Base-by-base conservation (phyloP, 768 basidiomycete genomes). In the Albatrellus ellisii region DNA sequence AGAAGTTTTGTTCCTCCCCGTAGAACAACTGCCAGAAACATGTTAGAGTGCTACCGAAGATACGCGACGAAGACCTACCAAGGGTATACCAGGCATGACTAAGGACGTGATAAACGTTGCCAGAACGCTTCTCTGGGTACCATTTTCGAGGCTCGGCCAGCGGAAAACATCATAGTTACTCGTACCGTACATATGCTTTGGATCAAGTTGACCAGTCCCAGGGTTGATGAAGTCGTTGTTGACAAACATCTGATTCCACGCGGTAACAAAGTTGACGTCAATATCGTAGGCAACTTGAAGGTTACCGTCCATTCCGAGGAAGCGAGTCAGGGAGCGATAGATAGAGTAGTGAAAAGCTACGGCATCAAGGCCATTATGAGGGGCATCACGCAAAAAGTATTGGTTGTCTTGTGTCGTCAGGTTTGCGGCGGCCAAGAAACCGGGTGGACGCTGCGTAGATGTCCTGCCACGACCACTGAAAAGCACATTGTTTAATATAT, bases 301-400 rank as follows among this genome's bases (percentile, higher is more conserved):
- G 57, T 95, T 94, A 53, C 91, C 91, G 55, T 95, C 91, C 89
- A 94, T 92, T 41, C 90, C 91, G 36, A 94, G 70, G 66, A 91
- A 88, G 38, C 91, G 84, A 24, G 79, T 65, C 40, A 94, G 63
- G 2, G 83, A 65, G 45, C 91, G 91, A 56, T 95, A 94, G 42
- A 81, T 80, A 35, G 91, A 94, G 59, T 94, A 95, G 59, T 95
- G 91, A 68, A 94, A 94, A 1, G 91, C 90, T 36, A 78, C 77
- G 26, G 68, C 66, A 52, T 95, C 91, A 38, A 95, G 66, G 18
- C 62, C 81, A 45, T 73, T 75, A 15, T 68, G 54, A 5, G 66
- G 64, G 12, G 69, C 65, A 7, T 77, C 67, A 18, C 91, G 81
- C 35, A 94, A 64, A 64, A 94, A 95, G 59, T 74, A 94, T 58